Evolutionary conservation across 2,329 filamentous ascomycete species (phyloP), one percentile per base, ranked within the genome.

Genomic region (Fusarium cicatricum): DNA sequence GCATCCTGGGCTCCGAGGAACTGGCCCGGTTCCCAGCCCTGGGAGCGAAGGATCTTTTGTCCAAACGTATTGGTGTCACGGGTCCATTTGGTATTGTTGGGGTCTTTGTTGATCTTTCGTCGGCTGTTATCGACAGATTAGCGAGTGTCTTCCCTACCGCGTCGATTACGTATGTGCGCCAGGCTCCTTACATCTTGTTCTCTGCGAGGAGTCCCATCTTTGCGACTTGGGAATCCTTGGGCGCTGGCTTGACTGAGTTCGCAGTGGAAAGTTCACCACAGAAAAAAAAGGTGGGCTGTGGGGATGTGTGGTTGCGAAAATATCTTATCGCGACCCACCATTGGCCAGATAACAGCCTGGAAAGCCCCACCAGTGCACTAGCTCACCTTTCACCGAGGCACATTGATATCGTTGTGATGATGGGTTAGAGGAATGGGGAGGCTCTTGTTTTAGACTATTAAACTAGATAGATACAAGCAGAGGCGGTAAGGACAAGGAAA

Each of bases 21-120:
- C 63, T 89, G 83, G 31, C 95, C 95, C 0, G 93, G 92, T 58
- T 88, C 84, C 95, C 95, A 99, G 62, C 95, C 95, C 70, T 97
- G 92, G 14, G 89, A 82, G 43, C 88, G 86, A 70, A 99, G 87
- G 65, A 98, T 94, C 71, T 88, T 91, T 74, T 97, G 93, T 66
- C 95, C 95, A 74, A 95, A 98, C 48, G 87, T 88, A 52, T 84
- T 84, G 62, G 89, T 91, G 72, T 93, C 89, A 69, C 89, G 88
- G 52, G 89, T 88, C 95, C 95, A 99, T 82, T 85, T 87, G 41
- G 91, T 97, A 75, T 98, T 99, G 78, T 98, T 97, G 8, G 95
- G 95, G 76, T 99, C 95, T 72, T 90, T 84, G 64, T 89, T 90
- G 71, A 98, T 87, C 78, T 94, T 96, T 41, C 82, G 67, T 46